Evolutionary conservation across 106 monocot species (phyloP), one percentile per base, ranked within the genome.

Genomic region (Acorus calamus): DNA sequence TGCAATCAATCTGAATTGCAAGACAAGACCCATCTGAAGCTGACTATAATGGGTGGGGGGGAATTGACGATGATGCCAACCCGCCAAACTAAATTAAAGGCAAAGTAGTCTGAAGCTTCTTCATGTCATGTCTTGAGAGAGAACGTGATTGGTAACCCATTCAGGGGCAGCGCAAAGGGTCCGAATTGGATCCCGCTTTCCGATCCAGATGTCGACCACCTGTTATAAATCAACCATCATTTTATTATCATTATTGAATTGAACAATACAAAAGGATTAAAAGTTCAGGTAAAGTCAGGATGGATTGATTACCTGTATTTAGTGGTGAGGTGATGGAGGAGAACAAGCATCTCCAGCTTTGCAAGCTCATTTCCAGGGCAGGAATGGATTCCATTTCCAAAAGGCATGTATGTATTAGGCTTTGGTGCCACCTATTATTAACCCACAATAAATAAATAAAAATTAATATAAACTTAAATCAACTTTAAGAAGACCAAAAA

Each of bases 311-410:
- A 86, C 87, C 81, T 88, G 79, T 89, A 94, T 50, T 84, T 83
- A 59, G 88, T 94, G 61, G 89, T 84, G 76, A 94, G 83, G 78
- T 94, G 93, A 52, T 94, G 93, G 59, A 94, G 81, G 47, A 94
- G 77, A 70, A 94, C 86, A 7, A 94, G 76, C 55, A 89, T 89
- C 84, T 94, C 89, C 74, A 89, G 69, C 81, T 94, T 94, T 3
- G 94, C 94, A 11, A 94, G 77, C 84, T 94, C 89, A 61, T 94
- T 89, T 62, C 94, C 94, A 70, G 94, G 94, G 68, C 94, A 94
- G 6, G 94, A 77, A 50, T 94, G 94, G 73, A 69, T 78, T 68
- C 94, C 89, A 44, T 73, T 89, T 1, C 94, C 94, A 60, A 94
- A 94, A 2, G 94, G 86, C 86, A 94, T 68, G 86, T 84, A 94